Conservation (phyloP, 768 basidiomycete genomes). For the Arthromyces matolae region DNA sequence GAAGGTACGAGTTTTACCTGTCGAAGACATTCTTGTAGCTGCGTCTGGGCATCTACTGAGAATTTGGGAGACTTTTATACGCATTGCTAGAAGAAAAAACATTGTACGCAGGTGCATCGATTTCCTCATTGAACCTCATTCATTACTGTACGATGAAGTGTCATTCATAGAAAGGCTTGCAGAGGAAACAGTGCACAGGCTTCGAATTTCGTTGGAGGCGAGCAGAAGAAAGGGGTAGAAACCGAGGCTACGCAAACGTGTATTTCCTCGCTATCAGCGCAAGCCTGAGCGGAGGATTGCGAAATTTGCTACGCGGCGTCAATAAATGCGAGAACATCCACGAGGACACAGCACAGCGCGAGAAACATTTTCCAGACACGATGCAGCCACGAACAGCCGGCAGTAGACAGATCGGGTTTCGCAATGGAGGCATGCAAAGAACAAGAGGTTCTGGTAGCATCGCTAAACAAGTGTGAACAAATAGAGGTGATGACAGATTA, state of each 20-base stretch:
- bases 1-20: slow-evolving; percentile 14
- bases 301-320: slow-evolving; percentile 1
- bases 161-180: slow-evolving; percentile 13
- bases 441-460: too few species aligned
- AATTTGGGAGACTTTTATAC: slow-evolving; percentile 15
- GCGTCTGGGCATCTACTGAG: not conserved
- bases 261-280: not conserved
- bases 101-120: slow-evolving; percentile 8
- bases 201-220: not conserved
- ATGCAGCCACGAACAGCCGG: slow-evolving; percentile 10
- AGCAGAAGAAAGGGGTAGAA: not conserved
- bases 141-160: slow-evolving; percentile 17
- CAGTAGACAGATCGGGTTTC: slow-evolving; percentile 8
- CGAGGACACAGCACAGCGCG: slow-evolving; percentile 3
- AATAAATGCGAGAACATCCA: not conserved
- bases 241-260: slow-evolving; percentile 8
- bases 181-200: slow-evolving; percentile 8
- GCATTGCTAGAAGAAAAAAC: not conserved
- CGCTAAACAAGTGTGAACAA: too few species aligned
- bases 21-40: slow-evolving; percentile 17
- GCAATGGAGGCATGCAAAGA: too few species aligned
- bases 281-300: not conserved
- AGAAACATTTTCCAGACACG: not conserved
- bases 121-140: slow-evolving; percentile 16
- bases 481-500: too few species aligned